Conservation (phyloP, 1,139 yeast species). For the Scheffersomyces illinoinensis region DNA sequence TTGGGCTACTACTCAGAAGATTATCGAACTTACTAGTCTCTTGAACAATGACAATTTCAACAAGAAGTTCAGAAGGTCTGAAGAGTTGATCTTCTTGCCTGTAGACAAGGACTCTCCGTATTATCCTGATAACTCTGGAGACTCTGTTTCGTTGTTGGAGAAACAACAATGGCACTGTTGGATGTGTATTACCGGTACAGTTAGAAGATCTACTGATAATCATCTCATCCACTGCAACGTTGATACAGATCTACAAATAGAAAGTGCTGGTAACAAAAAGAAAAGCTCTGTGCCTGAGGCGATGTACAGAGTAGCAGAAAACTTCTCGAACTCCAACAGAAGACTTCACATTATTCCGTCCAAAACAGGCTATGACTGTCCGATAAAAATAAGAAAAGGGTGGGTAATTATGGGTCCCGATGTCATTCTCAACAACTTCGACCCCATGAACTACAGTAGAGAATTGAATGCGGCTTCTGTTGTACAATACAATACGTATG, state of each 20-base stretch:
- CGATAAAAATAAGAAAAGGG: slow-evolving; percentile 76
- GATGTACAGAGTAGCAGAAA: slow-evolving; percentile 83
- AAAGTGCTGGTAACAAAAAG: slow-evolving; percentile 24
- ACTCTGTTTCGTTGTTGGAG: slow-evolving; percentile 27
- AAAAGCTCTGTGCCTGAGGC: slow-evolving; percentile 63
- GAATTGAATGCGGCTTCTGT: slow-evolving; percentile 35
- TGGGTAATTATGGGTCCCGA: slow-evolving; percentile 94
- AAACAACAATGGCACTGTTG: slow-evolving; percentile 89
- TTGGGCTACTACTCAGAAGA: slow-evolving; percentile 81
- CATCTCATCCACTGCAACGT: slow-evolving; percentile 89
- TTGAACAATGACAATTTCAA: slow-evolving; percentile 54
- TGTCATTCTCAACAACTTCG: slow-evolving; percentile 68
- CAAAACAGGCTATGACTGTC: slow-evolving; percentile 57
- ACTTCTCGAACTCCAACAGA: slow-evolving; percentile 78
- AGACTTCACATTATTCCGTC: slow-evolving; percentile 84
- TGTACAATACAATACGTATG: slow-evolving; percentile 26
- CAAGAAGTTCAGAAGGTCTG: slow-evolving; percentile 82
- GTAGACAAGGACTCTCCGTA: slow-evolving; percentile 59
- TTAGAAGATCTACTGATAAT: slow-evolving; percentile 78
- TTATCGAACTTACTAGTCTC: slow-evolving; percentile 59
- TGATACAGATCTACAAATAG: slow-evolving; percentile 81
- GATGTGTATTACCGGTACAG: slow-evolving; percentile 96
- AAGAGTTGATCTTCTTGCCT: slow-evolving; percentile 75
- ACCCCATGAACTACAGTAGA: slow-evolving; percentile 31
- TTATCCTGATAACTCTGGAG: slow-evolving; percentile 47